phyloP scores from a whole-genome alignment of 2,329 filamentous ascomycete species.

The Fragosphaeria purpurea region DNA sequence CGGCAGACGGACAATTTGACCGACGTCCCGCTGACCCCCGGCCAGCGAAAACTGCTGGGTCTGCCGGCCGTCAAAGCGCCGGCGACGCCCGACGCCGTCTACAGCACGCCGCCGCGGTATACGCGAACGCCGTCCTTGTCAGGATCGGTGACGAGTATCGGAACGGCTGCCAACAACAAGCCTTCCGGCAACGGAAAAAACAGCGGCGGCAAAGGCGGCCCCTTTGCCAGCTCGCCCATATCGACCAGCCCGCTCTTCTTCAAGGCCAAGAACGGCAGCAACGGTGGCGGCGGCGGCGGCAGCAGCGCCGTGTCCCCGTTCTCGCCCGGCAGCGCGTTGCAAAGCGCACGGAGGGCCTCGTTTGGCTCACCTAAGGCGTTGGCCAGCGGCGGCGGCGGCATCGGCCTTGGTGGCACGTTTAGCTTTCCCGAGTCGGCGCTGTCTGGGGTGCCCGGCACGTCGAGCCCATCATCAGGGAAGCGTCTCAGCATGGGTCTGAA shows the following conservation, averaged over 20 bases:
- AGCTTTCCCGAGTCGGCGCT: slow-evolving; percentile 36
- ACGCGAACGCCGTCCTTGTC: slow-evolving; percentile 59
- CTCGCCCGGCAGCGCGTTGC: slow-evolving; percentile 6
- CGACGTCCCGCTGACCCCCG: slow-evolving; percentile 86
- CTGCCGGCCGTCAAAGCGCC: slow-evolving; percentile 56
- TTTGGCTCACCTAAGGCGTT: slow-evolving; percentile 49
- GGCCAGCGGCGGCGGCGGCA: slow-evolving; percentile 32
- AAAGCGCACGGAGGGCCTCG: slow-evolving; percentile 47
- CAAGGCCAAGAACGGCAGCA: slow-evolving; percentile 41
- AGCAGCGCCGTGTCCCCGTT: slow-evolving; percentile 3
- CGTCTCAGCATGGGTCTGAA: slow-evolving; percentile 69
- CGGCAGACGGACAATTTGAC: slow-evolving; percentile 64
- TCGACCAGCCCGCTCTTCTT: slow-evolving; percentile 52
- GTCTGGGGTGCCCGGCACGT: slow-evolving; percentile 42
- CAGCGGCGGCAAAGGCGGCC: not conserved
- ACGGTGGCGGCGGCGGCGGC: slow-evolving; percentile 23
- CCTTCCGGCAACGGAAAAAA: slow-evolving; percentile 17
- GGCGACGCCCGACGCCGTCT: slow-evolving; percentile 60
- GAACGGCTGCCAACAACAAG: slow-evolving; percentile 9
- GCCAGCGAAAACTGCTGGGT: slow-evolving; percentile 75
- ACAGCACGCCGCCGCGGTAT: slow-evolving; percentile 81
- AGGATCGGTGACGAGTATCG: slow-evolving; percentile 32
- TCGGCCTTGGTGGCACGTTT: slow-evolving; percentile 19
- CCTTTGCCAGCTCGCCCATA: slow-evolving; percentile 34
- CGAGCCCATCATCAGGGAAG: slow-evolving; percentile 57